A percentile compares a stretch with the other conserved stretches of the same genome.
Conservation (phyloP, 106 monocot species). For the Vanilla planifolia region DNA sequence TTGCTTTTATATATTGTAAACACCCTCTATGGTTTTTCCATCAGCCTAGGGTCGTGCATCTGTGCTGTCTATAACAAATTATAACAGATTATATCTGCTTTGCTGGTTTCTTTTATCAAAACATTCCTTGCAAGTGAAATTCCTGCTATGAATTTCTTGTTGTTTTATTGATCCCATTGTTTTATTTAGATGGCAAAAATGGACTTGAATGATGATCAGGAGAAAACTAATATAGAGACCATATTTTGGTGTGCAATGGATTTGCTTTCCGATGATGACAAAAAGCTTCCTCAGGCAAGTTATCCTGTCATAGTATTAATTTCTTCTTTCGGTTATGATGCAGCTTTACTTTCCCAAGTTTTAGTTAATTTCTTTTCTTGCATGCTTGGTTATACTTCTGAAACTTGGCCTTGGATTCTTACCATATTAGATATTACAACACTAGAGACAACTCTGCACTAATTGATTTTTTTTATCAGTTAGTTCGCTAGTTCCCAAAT, state of each 20-base stretch:
- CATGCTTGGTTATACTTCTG: background rate
- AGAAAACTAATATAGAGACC: slow-evolving; percentile 74
- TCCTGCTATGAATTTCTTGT: background rate
- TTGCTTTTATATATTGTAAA: no score
- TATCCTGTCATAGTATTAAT: background rate
- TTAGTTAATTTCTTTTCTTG: background rate
- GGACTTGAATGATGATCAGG: slow-evolving; percentile 90
- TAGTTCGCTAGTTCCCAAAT: no score
- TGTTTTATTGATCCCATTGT: background rate
- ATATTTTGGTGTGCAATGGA: slow-evolving; percentile 99
- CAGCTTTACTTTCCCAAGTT: background rate
- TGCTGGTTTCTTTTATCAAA: background rate
- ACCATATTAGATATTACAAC: background rate
- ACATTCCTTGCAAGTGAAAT: background rate
- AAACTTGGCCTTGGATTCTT: background rate
- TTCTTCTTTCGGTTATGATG: background rate
- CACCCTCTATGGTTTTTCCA: no score
- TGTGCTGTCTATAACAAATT: no score
- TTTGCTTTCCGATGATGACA: slow-evolving; percentile 94
- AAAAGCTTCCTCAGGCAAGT: slow-evolving; percentile 96
- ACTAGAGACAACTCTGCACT: no score
- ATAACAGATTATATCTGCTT: no score
- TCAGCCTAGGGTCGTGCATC: no score
- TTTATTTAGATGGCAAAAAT: slow-evolving; percentile 85
- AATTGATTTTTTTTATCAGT: no score